Evolutionary conservation across 1,284 basidiomycete genomes (phyloP).

Genomic region (Sporisorium scitamineum): DNA sequence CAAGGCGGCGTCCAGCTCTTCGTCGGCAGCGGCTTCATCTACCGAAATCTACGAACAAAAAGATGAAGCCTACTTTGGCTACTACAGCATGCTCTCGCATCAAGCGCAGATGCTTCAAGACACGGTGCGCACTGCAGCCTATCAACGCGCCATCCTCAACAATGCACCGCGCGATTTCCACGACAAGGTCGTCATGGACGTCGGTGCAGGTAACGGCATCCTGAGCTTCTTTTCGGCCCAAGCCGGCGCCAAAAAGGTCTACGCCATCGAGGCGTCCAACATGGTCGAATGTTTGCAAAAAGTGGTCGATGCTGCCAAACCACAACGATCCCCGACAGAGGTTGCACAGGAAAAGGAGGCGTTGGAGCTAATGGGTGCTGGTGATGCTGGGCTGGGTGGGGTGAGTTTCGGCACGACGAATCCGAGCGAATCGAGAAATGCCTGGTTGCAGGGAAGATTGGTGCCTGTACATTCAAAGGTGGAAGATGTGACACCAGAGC

Average conservation of each 20-base stretch:
- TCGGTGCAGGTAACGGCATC: constrained; percentile 73
- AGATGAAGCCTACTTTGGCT: constrained; percentile 66
- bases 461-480: constrained; percentile 59
- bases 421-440: constrained; percentile 41
- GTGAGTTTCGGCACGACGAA: constrained; percentile 23
- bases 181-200: constrained; percentile 68
- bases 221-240: constrained; percentile 72
- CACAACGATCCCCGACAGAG: constrained; percentile 47
- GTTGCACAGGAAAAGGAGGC: constrained; percentile 44
- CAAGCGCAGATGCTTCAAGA: constrained; percentile 68
- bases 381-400: constrained; percentile 10
- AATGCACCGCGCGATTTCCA: constrained; percentile 49
- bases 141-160: constrained; percentile 62
- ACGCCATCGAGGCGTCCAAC: constrained; percentile 72
- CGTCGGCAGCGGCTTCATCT: not conserved
- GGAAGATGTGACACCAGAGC: constrained; percentile 58
- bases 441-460: constrained; percentile 52
- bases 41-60: constrained; percentile 57
- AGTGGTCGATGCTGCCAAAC: constrained; percentile 61
- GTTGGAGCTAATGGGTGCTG: constrained; percentile 42
- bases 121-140: constrained; percentile 60
- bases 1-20: constrained; percentile 11
- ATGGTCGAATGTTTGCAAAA: constrained; percentile 72
- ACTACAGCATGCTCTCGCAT: constrained; percentile 64
- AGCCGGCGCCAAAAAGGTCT: constrained; percentile 72